phyloP scores from a whole-genome alignment of 2,329 filamentous ascomycete species.

The Aplosporella prunicola region DNA sequence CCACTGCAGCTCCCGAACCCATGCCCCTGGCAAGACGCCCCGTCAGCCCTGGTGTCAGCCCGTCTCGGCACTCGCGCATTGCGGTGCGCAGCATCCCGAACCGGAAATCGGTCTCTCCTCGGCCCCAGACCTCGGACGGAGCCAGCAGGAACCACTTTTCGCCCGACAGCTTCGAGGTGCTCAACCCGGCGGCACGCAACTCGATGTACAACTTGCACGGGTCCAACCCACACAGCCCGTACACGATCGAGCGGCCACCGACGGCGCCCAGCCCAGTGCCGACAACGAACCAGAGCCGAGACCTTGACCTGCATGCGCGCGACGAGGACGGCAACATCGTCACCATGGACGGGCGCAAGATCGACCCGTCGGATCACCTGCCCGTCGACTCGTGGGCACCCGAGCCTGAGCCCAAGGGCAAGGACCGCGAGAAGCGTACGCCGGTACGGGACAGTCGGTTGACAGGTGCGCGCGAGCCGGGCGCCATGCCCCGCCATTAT shows the following conservation, averaged over 20 bases:
- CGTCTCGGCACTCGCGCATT: conserved; percentile 28
- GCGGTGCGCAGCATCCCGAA: conserved; percentile 40
- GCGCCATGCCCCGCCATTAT: too few relatives aligned
- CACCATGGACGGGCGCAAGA: conserved; percentile 62
- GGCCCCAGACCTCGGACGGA: conserved; percentile 43
- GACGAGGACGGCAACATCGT: conserved; percentile 60
- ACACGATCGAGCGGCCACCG: conserved; percentile 15
- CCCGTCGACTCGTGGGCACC: conserved; percentile 70
- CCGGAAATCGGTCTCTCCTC: conserved; percentile 67
- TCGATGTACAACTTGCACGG: conserved; percentile 23
- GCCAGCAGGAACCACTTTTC: conserved; percentile 48
- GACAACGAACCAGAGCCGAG: conserved; percentile 10
- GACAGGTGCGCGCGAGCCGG: conserved; percentile 40
- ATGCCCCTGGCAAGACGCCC: conserved; percentile 35
- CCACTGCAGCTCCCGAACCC: conserved; percentile 33
- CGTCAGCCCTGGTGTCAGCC: conserved; percentile 33
- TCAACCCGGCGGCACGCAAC: conserved; percentile 48
- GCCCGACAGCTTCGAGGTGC: conserved; percentile 66
- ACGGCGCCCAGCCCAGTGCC: conserved; percentile 27
- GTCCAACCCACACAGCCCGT: neutral
- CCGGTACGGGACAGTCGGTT: conserved; percentile 36
- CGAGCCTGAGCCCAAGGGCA: conserved; percentile 58
- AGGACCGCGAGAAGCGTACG: conserved; percentile 22
- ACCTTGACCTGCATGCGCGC: conserved; percentile 24
- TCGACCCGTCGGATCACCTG: conserved; percentile 73